Base-by-base conservation (phyloP, 73 alveolate species). In the Strombidium stylifer region DNA sequence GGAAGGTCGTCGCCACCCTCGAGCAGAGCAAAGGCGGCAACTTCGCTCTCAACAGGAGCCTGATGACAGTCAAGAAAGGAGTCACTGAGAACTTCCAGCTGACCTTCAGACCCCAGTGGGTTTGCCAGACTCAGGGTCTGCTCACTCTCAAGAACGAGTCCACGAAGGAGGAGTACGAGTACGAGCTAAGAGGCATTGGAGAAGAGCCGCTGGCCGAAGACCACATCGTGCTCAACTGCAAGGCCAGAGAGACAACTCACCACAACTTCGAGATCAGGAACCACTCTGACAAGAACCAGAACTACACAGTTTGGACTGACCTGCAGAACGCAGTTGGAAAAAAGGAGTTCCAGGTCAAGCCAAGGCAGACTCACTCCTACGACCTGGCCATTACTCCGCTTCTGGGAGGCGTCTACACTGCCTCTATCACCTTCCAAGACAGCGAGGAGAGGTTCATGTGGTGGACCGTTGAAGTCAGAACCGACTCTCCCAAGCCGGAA, bases 201-300 rank as follows among this genome's bases (percentile, higher is more conserved):
- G 99, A 95, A 74, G 99, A 95, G 62, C 99, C 99, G 18, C 77
- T 90, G 18, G 98, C 98, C 20, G 99, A 95, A 72, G 99, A 95
- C 40, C 98, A 95, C 52, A 91, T 90, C 12, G 96, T 90, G 26
- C 73, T 95, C 14, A 81, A 74, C 65, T 90, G 98, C 83, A 88
- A 93, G 54, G 98, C 96, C 0, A 90, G 94, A 73, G 96, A 95
- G 77, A 74, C 94, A 0, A 91, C 91, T 8, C 75, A 71, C 35
- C 84, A 81, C 53, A 77, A 67, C 60, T 89, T 95, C 27, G 93
- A 81, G 24, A 83, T 95, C 35, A 82, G 72, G 69, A 95, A 95
- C 67, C 85, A 90, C 1, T 36, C 96, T 15, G 98, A 95, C 18
- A 88, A 76, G 65, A 86, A 61, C 44, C 83, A 86, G 0, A 57